A percentile compares a stretch with the other conserved stretches of the same genome.
Conservation (phyloP, 2,329 filamentous ascomycete species). For the Paraconiothyrium brasiliense region DNA sequence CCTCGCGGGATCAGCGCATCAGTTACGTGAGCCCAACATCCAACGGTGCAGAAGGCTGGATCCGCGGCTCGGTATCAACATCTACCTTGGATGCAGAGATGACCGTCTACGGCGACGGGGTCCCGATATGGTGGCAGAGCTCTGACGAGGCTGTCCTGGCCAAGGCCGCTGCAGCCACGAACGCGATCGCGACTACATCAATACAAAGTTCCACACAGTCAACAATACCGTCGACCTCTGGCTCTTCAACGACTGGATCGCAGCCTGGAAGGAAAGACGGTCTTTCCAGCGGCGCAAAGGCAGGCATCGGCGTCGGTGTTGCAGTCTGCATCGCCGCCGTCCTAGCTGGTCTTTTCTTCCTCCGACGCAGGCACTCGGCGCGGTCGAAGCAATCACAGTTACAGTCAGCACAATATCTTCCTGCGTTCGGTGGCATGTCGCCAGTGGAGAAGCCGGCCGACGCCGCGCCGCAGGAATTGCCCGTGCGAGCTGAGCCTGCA, state of each 20-base stretch:
- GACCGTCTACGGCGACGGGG: constrained; percentile 1
- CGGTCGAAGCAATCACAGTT: not conserved
- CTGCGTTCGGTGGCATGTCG: too few relatives aligned
- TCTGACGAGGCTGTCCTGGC: constrained; percentile 3
- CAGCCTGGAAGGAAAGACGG: not conserved
- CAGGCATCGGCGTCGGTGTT: not conserved
- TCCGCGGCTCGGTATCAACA: constrained; percentile 1
- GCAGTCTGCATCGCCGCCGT: not conserved
- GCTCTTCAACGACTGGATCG: not conserved
- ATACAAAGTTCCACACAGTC: not conserved
- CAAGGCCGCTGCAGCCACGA: not conserved
- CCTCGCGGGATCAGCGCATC: not conserved
- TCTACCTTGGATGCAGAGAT: not conserved
- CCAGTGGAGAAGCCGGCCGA: too few relatives aligned
- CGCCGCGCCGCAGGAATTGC: too few relatives aligned
- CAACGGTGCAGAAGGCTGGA: not conserved
- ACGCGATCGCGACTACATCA: not conserved
- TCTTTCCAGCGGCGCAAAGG: not conserved
- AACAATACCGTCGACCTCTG: not conserved
- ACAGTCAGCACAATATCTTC: too few relatives aligned
- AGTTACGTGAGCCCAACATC: constrained; percentile 1
- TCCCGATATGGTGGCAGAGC: constrained; percentile 10
- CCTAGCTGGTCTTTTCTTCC: not conserved
- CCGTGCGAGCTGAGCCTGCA: too few relatives aligned
- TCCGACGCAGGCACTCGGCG: not conserved